Base-by-base conservation (phyloP, 176 grass and related monocot species). In the Pontederia crassipes region DNA sequence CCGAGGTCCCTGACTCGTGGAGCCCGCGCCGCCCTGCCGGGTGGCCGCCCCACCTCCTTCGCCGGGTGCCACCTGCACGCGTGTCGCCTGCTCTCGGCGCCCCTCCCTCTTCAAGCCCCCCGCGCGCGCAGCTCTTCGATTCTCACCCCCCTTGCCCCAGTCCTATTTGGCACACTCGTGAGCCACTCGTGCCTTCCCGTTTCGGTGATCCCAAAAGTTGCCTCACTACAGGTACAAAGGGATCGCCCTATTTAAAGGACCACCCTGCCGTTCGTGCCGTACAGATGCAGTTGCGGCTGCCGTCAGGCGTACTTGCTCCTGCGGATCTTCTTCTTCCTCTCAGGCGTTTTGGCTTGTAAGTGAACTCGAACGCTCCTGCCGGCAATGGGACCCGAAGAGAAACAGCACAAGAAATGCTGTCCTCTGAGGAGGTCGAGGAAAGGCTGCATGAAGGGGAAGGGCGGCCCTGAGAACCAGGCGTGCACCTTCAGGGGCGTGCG, bases 371-470 rank as follows among this genome's bases (percentile, higher is more conserved):
- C 32, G 32, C 32, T 40, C 32, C 32, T 7, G 32, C 32, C 32
- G 4, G 70, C 68, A 26, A 51, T 56, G 10, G 49, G 16, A 3
- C 17, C 28, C 0, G 54, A 62, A 26, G 48, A 57, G 64, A 54
- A 35, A 54, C n/a, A 64, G 51, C 2, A 60, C 0, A 74, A 73
- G 8, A 88, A 80, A 78, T 89, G 85, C 72, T 95, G 85, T 78
- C 85, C 85, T n/a, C 81, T 95, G 9, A 68, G 89, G 10, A 72
- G 85, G 48, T 95, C 89, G 14, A 64, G 81, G 11, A 88, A 94
- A 68, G 89, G 89, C 2, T 95, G 89, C 85, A 95, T 95, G 85
- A 95, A 95, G 78, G 89, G 89, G 0, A 95, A 95, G 56, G 89
- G 89, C 12, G 89, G 89, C 12, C 89, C 85, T 7, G 78, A 95